Conservation (phyloP, 2,329 filamentous ascomycete species). For the Colletotrichum cuscutae region DNA sequence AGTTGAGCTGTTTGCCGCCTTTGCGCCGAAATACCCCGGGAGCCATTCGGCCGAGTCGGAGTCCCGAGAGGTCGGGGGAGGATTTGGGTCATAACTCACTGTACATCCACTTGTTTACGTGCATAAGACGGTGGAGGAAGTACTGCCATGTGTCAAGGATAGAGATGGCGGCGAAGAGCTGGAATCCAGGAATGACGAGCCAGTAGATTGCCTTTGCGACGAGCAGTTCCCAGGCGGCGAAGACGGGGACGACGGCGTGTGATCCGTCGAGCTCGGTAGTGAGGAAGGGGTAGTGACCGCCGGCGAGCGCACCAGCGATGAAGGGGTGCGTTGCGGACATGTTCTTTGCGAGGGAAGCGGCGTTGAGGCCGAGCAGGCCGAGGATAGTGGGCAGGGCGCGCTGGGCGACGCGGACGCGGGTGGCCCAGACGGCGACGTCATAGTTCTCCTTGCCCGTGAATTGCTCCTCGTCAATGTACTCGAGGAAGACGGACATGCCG, state of each 20-base stretch:
- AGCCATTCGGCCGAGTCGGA: constrained; percentile 49
- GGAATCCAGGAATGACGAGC: constrained; percentile 77
- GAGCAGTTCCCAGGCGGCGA: constrained; percentile 84
- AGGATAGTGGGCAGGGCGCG: constrained; percentile 79
- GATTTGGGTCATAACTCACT: constrained; percentile 70
- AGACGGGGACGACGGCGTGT: constrained; percentile 70
- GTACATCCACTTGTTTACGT: constrained; percentile 97
- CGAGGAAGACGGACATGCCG: constrained; percentile 73
- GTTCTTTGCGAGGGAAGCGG: constrained; percentile 78
- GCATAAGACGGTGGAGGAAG: constrained; percentile 95
- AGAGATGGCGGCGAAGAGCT: constrained; percentile 79
- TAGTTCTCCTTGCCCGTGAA: constrained; percentile 83
- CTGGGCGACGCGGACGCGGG: constrained; percentile 81
- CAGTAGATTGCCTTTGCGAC: constrained; percentile 84
- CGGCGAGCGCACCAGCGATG: constrained; percentile 79
- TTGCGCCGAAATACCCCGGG: neutral
- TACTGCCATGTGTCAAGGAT: constrained; percentile 98
- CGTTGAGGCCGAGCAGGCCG: constrained; percentile 79
- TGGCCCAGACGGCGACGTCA: constrained; percentile 91
- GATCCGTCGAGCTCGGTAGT: constrained; percentile 66
- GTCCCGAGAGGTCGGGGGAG: constrained; percentile 65
- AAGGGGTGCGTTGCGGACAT: constrained; percentile 77
- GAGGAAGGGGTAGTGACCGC: constrained; percentile 82
- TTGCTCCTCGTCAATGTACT: constrained; percentile 78
- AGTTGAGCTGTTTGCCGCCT: neutral